Conservation (phyloP, 2,329 filamentous ascomycete genomes). For the Cytospora mali region DNA sequence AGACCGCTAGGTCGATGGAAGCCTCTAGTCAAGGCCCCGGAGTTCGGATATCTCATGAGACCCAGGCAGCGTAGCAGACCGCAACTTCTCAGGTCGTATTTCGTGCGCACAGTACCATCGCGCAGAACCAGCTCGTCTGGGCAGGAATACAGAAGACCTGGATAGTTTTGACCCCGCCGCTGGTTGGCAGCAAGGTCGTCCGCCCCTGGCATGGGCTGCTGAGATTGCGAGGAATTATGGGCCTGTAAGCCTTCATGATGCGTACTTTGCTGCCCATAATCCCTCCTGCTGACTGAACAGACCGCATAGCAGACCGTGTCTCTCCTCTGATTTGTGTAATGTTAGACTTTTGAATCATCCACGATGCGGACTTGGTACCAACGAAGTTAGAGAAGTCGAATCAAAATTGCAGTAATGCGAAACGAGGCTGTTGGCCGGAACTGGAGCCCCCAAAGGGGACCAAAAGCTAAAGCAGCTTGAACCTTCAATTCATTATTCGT, state of each 20-base stretch:
- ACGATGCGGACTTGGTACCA: constrained; percentile 12
- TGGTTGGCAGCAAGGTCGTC: constrained; percentile 8
- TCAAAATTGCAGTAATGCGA: constrained; percentile 9
- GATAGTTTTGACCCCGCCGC: constrained; percentile 1
- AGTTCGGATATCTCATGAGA: not conserved
- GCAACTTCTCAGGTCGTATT: constrained; percentile 7
- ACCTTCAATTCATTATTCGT: constrained; percentile 20
- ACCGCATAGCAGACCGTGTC: constrained; percentile 7
- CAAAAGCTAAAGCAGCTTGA: constrained; percentile 12
- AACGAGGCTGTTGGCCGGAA: constrained; percentile 13
- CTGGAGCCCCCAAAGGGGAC: constrained; percentile 8
- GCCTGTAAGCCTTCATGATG: constrained; percentile 5
- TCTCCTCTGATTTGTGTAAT: constrained; percentile 1
- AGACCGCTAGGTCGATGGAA: constrained; percentile 3
- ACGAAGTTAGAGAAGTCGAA: constrained; percentile 3
- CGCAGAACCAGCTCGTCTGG: constrained; percentile 13
- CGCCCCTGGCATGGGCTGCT: constrained; percentile 5
- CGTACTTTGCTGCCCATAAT: constrained; percentile 5
- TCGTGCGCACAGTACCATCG: constrained; percentile 18
- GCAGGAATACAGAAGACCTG: constrained; percentile 8
- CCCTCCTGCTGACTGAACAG: constrained; percentile 5
- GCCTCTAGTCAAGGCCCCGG: not conserved
- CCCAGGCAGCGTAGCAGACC: constrained; percentile 12
- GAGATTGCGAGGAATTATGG: not conserved
- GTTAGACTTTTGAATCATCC: constrained; percentile 9